Evolutionary conservation across 1,284 basidiomycete genomes (phyloP), one percentile per base, ranked within the genome.

Genomic region (Ustilago trichophora): DNA sequence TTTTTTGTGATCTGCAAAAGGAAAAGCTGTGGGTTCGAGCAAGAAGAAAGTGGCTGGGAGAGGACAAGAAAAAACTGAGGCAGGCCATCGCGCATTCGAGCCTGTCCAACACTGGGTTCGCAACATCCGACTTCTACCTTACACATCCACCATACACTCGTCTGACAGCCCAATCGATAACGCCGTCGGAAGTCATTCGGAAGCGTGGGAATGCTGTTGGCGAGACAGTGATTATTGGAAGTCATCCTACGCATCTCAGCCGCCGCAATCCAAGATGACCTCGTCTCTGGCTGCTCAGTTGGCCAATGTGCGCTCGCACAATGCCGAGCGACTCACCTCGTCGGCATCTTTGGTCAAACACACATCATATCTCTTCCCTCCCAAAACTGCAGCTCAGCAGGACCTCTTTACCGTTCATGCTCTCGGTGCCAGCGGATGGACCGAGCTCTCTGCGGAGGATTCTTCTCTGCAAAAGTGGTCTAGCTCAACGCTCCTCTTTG

Each of bases 221-320:
- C 9, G 18, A 21, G 16, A 29, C 38, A 22, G 35, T 48, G 32
- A 37, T n/a, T n/a, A n/a, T n/a, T n/a, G n/a, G n/a, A n/a, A n/a
- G n/a, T n/a, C n/a, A n/a, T n/a, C n/a, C n/a, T n/a, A n/a, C n/a
- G n/a, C n/a, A n/a, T n/a, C n/a, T n/a, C n/a, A n/a, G n/a, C n/a
- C n/a, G n/a, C n/a, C n/a, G n/a, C n/a, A n/a, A n/a, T n/a, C n/a
- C n/a, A n/a, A n/a, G n/a, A 89, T 90, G 88, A 84, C 87, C 66
- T 89, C 91, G 19, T 89, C 89, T 73, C 88, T 98, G 65, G 91
- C 92, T 16, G 83, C 85, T 15, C 94, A 97, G 83, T 86, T 98
- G 25, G 88, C 91, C 33, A 87, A 88, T 72, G 87, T 88, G 71
- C 87, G 88, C 13, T 95, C 92, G 18, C 84, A 93, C 34, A 94